Evolutionary conservation across 2,329 filamentous ascomycete genomes (phyloP), one percentile per base, ranked within the genome.

Genomic region (Colletotrichum sp.): DNA sequence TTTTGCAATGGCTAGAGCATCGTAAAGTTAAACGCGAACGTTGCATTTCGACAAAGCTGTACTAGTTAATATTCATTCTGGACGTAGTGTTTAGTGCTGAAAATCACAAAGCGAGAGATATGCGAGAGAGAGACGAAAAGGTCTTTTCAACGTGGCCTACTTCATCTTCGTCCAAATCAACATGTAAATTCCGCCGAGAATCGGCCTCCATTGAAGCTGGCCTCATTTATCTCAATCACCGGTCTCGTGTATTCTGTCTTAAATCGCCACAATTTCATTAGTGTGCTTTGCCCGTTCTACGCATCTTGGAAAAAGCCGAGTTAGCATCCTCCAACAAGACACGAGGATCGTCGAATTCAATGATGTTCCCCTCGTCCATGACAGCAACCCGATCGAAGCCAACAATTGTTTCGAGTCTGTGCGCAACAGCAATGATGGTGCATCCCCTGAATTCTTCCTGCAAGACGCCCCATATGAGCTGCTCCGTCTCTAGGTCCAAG

Each of bases 271-370:
- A n/a, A 5, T 2, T n/a, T 5, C 38, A 5, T 48, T 5, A 48
- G 43, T 52, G 43, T 3, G 10, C 43, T 7, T 52, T 13, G n/a
- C 43, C n/a, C 1, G 4, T 52, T 3, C n/a, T 52, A 3, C 43
- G n/a, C 43, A 52, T 3, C 43, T 13, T 52, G n/a, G n/a, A 21
- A 21, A 52, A 52, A 1, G 43, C 43, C 0, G n/a, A 48, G n/a
- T 3, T 4, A 1, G 10, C 1, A 52, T 52, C 43, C 10, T 21
- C 0, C n/a, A 52, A 0, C n/a, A 52, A 21, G 0, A 52, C 2
- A 21, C 43, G 43, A 21, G 43, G 43, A 4, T 52, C 43, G 1
- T 4, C 43, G 10, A 52, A 52, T 1, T 52, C 43, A 3, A 52
- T 13, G n/a, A 52, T 52, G 5, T 0, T 52, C 1, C 43, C 43